Evolutionary conservation across 805 yeast genomes (phyloP).

Genomic region (Myxozyma geophila): DNA sequence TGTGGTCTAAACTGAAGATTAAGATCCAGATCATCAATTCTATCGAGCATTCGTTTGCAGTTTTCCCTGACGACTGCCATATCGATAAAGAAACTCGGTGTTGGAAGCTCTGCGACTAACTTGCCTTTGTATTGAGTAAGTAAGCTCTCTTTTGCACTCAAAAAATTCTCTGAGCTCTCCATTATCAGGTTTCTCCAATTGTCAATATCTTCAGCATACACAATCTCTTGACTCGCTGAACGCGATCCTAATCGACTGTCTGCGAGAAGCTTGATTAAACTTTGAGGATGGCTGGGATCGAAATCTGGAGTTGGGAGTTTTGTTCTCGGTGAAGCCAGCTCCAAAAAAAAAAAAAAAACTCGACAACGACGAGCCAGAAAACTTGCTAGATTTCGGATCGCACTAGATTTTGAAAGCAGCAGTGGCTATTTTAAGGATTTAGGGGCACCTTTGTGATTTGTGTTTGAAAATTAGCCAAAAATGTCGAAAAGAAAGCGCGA

Average conservation of each 20-base stretch:
- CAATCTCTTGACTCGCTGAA: no score
- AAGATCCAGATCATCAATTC: slow-evolving; percentile 47
- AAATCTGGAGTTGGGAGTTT: slow-evolving; percentile 7
- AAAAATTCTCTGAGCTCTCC: neutral
- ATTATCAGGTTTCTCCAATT: neutral
- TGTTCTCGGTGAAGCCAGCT: no score
- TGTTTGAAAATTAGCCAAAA: neutral
- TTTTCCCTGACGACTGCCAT: slow-evolving; percentile 50
- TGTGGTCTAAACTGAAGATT: slow-evolving; percentile 65
- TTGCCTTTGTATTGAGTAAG: slow-evolving; percentile 47
- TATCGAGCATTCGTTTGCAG: slow-evolving; percentile 55
- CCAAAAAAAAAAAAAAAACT: no score
- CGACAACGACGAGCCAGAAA: no score
- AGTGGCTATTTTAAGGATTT: no score
- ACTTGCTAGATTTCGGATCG: no score
- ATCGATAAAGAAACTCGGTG: slow-evolving; percentile 63
- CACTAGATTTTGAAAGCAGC: no score
- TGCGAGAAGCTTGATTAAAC: neutral
- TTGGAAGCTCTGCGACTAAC: slow-evolving; percentile 54
- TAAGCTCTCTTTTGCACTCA: neutral
- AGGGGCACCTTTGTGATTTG: no score
- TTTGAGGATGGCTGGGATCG: neutral
- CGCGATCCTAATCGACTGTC: no score
- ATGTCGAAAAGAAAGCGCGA: slow-evolving; percentile 38
- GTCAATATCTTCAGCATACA: neutral